Evolutionary conservation across 805 yeast species (phyloP).

Genomic region (Yamadazyma olivae): DNA sequence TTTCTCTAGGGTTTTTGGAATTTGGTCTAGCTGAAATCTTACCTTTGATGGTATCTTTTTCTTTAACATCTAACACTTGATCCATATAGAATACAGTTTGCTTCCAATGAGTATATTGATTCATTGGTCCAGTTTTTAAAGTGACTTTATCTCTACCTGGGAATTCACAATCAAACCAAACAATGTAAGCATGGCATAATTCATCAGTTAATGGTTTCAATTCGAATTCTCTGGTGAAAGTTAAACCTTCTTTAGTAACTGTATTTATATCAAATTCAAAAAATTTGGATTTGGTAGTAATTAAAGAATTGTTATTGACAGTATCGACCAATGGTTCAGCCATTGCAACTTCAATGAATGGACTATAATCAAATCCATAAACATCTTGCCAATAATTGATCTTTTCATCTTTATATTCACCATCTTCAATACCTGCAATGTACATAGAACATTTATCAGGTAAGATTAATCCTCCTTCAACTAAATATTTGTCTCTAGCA

Average conservation of each 20-base stretch:
- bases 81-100: conserved; percentile 92
- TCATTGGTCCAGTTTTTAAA: conserved; percentile 93
- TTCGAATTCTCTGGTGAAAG: conserved; percentile 68
- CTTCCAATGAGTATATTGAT: conserved; percentile 97
- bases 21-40: conserved; percentile 75
- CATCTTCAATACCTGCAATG: conserved; percentile 91
- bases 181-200: conserved; percentile 80
- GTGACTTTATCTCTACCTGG: conserved; percentile 64
- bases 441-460: conserved; percentile 92
- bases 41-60: conserved; percentile 76
- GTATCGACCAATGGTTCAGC: conserved; percentile 94
- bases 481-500: conserved; percentile 89
- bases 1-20: conserved; percentile 75
- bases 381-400: conserved; percentile 95
- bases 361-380: conserved; percentile 94
- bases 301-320: conserved; percentile 70
- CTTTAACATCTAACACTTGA: conserved; percentile 71
- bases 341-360: conserved; percentile 83
- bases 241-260: conserved; percentile 75
- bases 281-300: conserved; percentile 71
- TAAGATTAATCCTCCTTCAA: conserved; percentile 82
- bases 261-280: conserved; percentile 88
- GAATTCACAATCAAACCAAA: conserved; percentile 95
- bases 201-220: conserved; percentile 77
- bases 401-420: conserved; percentile 86